Evolutionary conservation across 1,284 basidiomycete genomes (phyloP).

Genomic region (Testicularia cyperi): DNA sequence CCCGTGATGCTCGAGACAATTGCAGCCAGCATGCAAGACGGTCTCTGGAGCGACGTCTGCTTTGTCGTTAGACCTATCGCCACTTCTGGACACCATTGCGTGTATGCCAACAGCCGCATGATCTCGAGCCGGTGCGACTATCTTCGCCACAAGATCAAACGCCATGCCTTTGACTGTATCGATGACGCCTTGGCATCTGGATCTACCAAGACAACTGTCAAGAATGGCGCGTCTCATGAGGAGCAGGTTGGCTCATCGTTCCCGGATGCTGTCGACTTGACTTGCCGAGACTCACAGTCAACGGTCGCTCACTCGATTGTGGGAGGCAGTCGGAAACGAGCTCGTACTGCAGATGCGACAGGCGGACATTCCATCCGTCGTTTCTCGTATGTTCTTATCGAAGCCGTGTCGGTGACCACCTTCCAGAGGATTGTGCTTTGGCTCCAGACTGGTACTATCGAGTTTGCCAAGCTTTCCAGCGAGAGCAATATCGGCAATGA

Average conservation of each 20-base stretch:
- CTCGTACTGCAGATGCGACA: too few relatives aligned
- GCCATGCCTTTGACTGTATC: background rate
- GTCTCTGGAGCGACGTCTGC: slow-evolving; percentile 16
- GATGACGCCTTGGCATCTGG: background rate
- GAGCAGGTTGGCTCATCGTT: background rate
- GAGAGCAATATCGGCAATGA: background rate
- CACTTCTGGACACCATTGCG: background rate
- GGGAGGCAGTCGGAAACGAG: too few relatives aligned
- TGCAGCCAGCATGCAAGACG: background rate
- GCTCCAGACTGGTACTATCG: slow-evolving; percentile 19
- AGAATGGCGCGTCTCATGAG: too few relatives aligned
- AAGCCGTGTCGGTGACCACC: slow-evolving; percentile 6
- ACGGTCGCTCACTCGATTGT: too few relatives aligned
- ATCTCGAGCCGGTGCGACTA: background rate
- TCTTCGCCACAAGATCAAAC: background rate
- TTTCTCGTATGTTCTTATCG: slow-evolving; percentile 2
- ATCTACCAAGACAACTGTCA: too few relatives aligned
- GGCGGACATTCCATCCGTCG: too few relatives aligned
- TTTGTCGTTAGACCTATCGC: slow-evolving; percentile 8
- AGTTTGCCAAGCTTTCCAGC: slow-evolving; percentile 1
- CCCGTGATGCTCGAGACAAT: slow-evolving; percentile 4
- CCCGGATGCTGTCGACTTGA: background rate
- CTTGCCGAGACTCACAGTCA: too few relatives aligned
- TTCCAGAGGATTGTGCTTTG: slow-evolving; percentile 8
- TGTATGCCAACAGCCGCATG: slow-evolving; percentile 1